Base-by-base conservation (phyloP, 2,329 filamentous ascomycete genomes). In the Botrytis medusae region DNA sequence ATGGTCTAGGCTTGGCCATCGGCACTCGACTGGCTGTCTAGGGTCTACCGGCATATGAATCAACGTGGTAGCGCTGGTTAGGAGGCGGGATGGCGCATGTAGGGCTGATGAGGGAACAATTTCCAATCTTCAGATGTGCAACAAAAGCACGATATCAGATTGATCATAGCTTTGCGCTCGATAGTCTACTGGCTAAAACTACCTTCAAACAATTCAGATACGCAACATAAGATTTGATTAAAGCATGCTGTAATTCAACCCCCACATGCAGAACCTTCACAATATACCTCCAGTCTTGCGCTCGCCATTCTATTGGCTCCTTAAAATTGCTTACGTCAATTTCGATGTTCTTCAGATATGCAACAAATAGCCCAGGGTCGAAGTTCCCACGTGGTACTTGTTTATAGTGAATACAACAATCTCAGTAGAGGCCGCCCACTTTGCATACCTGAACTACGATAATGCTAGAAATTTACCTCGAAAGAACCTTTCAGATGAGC, bases 261-360 rank as follows among this genome's bases (percentile, higher is more conserved):
- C 25, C 25, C 25, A 51, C 25, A n/a, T 51, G 48, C 3, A 51
- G 25, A 51, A 51, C n/a, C 22, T n/a, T 54, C 4, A 54, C 4
- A 29, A n/a, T n/a, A 54, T 54, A 54, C 12, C 12, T n/a, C 12
- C 7, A 54, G 25, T 51, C 5, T 65, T 61, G 46, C 63, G 32
- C 46, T 54, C 32, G 46, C 64, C 6, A 16, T 29, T 4, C 32
- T 40, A 54, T 67, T 67, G 32, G 46, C 8, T 29, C 51, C 25
- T 10, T 40, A 10, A 29, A n/a, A 18, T 40, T 51, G 46, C 34
- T 40, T 54, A 68, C 64, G 25, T 68, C 46, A 68, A 68, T 42
- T 42, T 54, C 34, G 25, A 68, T 68, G 25, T 68, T n/a, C 48
- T 40, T 68, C 46, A 68, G 46, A 68, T 54, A 54, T 40, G 64